A percentile compares a stretch with the other conserved stretches of the same genome.
Conservation (phyloP, 1,284 basidiomycete species). For the Cutaneotrichosporon cyanovorans region DNA sequence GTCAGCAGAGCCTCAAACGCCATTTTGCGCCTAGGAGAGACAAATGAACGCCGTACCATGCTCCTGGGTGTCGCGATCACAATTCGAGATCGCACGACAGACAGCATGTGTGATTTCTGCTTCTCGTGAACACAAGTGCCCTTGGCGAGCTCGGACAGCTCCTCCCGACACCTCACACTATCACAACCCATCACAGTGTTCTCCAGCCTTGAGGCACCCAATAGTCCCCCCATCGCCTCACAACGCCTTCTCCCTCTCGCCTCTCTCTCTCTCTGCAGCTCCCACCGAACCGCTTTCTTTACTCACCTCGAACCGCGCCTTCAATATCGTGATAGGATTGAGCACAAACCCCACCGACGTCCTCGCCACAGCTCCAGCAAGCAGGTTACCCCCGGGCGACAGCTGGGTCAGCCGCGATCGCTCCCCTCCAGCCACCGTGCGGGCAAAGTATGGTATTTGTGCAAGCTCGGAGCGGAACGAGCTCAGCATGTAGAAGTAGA, state of each 20-base stretch:
- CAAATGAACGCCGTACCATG: too few relatives aligned
- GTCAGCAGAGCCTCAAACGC: background rate
- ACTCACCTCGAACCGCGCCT: conserved; percentile 85
- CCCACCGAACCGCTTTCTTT: too few relatives aligned
- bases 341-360: conserved; percentile 78
- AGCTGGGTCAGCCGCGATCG: conserved; percentile 61
- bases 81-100: too few relatives aligned
- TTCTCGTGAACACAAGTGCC: too few relatives aligned
- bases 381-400: conserved; percentile 70
- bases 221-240: background rate
- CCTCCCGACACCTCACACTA: too few relatives aligned
- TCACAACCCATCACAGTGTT: too few relatives aligned
- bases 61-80: too few relatives aligned
- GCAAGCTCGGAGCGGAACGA: conserved; percentile 61
- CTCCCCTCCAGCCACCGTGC: conserved; percentile 18
- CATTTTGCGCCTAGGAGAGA: too few relatives aligned
- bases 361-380: conserved; percentile 80
- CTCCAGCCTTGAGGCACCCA: too few relatives aligned
- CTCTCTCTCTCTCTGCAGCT: too few relatives aligned
- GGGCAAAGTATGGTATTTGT: conserved; percentile 33
- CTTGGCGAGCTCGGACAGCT: too few relatives aligned
- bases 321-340: conserved; percentile 90
- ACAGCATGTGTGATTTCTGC: too few relatives aligned
- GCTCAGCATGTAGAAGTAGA: conserved; percentile 82
- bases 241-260: background rate